phyloP scores from a whole-genome alignment of 1,139 yeast species.

The Saccharomycopsis crataegensis region DNA sequence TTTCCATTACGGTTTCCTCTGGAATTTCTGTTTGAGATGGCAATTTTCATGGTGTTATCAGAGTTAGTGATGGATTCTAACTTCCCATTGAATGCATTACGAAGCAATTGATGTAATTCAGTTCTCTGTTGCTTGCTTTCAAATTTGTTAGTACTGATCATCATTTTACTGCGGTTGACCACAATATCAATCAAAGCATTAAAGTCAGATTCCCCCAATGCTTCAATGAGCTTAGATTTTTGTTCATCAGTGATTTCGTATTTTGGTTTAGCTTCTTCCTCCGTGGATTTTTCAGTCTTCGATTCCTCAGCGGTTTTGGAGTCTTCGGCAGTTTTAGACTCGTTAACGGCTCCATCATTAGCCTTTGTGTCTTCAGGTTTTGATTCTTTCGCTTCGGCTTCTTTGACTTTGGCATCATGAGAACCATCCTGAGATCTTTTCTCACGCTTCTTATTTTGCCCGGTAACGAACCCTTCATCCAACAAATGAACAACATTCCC shows the following conservation, averaged over 20 bases:
- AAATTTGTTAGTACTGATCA: constrained; percentile 52
- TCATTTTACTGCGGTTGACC: constrained; percentile 48
- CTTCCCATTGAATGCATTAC: constrained; percentile 66
- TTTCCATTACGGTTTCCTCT: constrained; percentile 29
- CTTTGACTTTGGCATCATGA: constrained; percentile 23
- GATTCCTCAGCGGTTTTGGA: background rate
- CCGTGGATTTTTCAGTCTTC: constrained; percentile 5
- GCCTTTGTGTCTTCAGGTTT: constrained; percentile 3
- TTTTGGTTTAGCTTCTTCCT: constrained; percentile 7
- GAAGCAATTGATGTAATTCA: constrained; percentile 63
- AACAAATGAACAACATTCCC: constrained; percentile 68
- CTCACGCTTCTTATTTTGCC: constrained; percentile 30
- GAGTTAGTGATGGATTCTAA: constrained; percentile 75
- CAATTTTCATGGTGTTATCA: constrained; percentile 55
- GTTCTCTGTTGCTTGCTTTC: constrained; percentile 69
- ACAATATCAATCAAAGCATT: constrained; percentile 46
- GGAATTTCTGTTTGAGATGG: constrained; percentile 32
- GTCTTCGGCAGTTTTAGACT: constrained; percentile 2
- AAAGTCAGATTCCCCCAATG: constrained; percentile 56
- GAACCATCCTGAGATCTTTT: constrained; percentile 28
- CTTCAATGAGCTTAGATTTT: constrained; percentile 35
- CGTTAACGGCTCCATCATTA: background rate
- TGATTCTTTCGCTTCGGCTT: constrained; percentile 17
- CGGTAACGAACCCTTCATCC: constrained; percentile 58
- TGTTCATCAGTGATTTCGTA: constrained; percentile 24